A percentile compares a stretch with the other conserved stretches of the same genome.
These are phyloP conservation scores for Aureobasidium lini DNA, from an alignment of 2,329 filamentous ascomycete species.

Conservation along the genomic window DNA sequence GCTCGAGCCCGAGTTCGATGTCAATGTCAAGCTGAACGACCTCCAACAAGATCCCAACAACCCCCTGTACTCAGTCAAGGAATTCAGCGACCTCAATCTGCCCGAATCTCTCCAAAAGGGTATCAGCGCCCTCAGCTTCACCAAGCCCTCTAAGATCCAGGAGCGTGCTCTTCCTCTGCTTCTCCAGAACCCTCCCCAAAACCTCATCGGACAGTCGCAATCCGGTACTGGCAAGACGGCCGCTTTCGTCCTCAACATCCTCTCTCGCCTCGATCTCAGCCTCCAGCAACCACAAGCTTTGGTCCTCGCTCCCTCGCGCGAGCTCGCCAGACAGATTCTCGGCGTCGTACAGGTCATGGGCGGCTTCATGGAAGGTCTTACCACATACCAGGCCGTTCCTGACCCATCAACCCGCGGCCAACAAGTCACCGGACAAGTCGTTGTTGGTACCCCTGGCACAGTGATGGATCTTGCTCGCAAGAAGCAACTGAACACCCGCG, in stretches of 20 bases:
- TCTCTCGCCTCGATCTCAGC: conserved; percentile 73
- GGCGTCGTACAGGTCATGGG: conserved; percentile 79
- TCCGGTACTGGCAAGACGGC: conserved; percentile 98
- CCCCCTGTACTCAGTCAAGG: conserved; percentile 76
- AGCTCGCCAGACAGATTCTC: conserved; percentile 90
- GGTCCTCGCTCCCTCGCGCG: conserved; percentile 83
- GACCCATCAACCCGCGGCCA: conserved; percentile 62
- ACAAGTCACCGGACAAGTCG: conserved; percentile 65
- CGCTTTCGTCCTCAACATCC: conserved; percentile 86
- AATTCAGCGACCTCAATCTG: conserved; percentile 81
- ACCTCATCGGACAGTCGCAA: conserved; percentile 98
- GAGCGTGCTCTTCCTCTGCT: conserved; percentile 88
- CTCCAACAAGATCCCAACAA: conserved; percentile 79
- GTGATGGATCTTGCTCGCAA: conserved; percentile 80
- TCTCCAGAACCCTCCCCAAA: conserved; percentile 74
- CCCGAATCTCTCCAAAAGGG: conserved; percentile 68
- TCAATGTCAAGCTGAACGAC: conserved; percentile 87
- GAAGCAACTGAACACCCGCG: conserved; percentile 61
- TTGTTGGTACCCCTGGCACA: conserved; percentile 91
- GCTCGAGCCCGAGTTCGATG: conserved; percentile 69
- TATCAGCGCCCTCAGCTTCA: conserved; percentile 74
- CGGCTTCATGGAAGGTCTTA: conserved; percentile 66
- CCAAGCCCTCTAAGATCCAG: conserved; percentile 96
- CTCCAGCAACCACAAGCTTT: conserved; percentile 73
- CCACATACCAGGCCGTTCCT: conserved; percentile 75